Percentiles rank a stretch among this genome's conserved stretches.
phyloP scores from a whole-genome alignment of 768 basidiomycete species.

The Kwoniella heveanensis region DNA sequence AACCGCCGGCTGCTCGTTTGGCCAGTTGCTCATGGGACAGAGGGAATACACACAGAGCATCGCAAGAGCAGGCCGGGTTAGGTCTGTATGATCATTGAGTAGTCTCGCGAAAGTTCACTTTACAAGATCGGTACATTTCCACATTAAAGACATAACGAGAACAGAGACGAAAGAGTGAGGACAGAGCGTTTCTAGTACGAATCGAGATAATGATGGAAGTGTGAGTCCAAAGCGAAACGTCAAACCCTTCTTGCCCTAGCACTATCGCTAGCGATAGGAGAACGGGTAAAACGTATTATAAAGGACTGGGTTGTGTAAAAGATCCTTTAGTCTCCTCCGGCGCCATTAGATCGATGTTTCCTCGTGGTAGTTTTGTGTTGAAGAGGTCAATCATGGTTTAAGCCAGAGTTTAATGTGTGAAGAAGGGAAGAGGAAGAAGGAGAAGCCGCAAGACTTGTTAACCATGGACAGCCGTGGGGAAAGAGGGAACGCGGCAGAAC shows the following conservation, averaged over 20 bases:
- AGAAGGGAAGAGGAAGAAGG: slow-evolving; percentile 20
- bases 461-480: not conserved
- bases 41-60: too few relatives aligned
- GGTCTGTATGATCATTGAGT: too few relatives aligned
- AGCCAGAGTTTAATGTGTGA: slow-evolving; percentile 42
- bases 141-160: too few relatives aligned
- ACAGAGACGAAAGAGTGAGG: too few relatives aligned
- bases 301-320: slow-evolving; percentile 19
- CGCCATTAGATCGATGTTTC: slow-evolving; percentile 36
- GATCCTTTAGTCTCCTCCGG: slow-evolving; percentile 33
- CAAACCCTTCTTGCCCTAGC: slow-evolving; percentile 9
- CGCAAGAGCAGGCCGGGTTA: too few relatives aligned
- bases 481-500: too few relatives aligned
- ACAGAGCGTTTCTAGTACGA: too few relatives aligned
- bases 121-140: too few relatives aligned
- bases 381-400: slow-evolving; percentile 34
- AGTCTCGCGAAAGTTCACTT: too few relatives aligned
- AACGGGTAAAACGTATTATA: slow-evolving; percentile 31
- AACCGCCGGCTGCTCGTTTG: too few relatives aligned
- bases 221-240: slow-evolving; percentile 48
- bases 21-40: too few relatives aligned
- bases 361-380: slow-evolving; percentile 14
- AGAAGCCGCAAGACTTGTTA: not conserved
- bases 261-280: not conserved
- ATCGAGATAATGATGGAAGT: too few relatives aligned